phyloP scores from a whole-genome alignment of 768 basidiomycete genomes.

The Cystobasidium onofrii region DNA sequence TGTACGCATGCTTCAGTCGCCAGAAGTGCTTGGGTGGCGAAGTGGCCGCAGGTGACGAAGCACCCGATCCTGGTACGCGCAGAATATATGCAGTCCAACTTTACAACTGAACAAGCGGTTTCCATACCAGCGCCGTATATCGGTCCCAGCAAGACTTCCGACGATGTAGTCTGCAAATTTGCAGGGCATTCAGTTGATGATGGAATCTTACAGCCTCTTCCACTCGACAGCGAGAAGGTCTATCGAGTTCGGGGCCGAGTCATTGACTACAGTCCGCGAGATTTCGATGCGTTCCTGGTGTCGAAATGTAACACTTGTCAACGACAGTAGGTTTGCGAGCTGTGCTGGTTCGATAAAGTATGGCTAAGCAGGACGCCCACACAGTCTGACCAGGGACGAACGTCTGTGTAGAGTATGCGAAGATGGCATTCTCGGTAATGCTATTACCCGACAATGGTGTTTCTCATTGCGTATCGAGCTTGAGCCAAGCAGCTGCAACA shows the following conservation, averaged over 20 bases:
- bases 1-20: not conserved
- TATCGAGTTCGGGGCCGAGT: not conserved
- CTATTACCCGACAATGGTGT: not conserved
- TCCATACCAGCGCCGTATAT: not conserved
- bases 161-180: not conserved
- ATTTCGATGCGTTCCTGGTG: not conserved
- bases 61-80: not conserved
- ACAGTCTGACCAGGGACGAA: not conserved
- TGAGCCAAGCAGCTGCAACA: not conserved
- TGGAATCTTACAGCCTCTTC: not conserved
- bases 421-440: not conserved
- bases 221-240: not conserved
- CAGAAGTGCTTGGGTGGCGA: not conserved
- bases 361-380: not conserved
- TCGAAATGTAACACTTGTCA: not conserved
- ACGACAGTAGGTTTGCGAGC: not conserved
- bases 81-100: no score
- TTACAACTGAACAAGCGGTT: not conserved
- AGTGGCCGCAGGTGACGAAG: no score
- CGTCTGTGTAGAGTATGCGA: not conserved
- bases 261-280: not conserved
- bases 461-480: constrained; percentile 14
- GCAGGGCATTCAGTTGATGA: not conserved
- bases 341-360: no score
- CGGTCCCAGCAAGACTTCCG: not conserved